Base-by-base conservation (phyloP, 1,139 yeast species). In the Yamadazyma friedrichii region DNA sequence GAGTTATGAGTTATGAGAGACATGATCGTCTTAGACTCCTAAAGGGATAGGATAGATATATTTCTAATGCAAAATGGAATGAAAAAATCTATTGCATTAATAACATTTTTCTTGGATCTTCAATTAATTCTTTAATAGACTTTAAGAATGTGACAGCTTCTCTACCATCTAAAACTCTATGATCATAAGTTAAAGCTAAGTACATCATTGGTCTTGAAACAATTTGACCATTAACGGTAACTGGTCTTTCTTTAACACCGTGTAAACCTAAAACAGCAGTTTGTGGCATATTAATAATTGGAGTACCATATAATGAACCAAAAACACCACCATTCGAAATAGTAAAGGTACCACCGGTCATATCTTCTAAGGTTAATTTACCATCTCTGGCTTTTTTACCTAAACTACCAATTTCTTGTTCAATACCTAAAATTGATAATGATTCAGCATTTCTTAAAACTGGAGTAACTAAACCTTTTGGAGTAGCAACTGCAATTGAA, bases 181-280 rank as follows among this genome's bases (percentile, higher is more conserved):
- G 99, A 65, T 93, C 99, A 66, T 93, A 93, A 46, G 98, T 93
- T 68, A 93, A 83, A 43, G 99, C 99, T 62, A 94, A 74, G 80
- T 93, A 94, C 98, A 94, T 94, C 98, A 93, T 93, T 66, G 99
- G 99, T 76, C 98, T 87, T 33, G 94, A 80, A 54, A 88, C 98
- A 55, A 93, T 80, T 76, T 93, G 93, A 42, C 98, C 98, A 54
- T 93, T 84, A 47, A 93, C 91, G 47, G 94, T 94, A 45, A 93
- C 96, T 40, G 98, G 95, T 76, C 98, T 89, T 68, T 93, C 93
- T 76, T 93, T 94, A 58, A 88, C 88, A 67, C 98, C 98, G 61
- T 93, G 99, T 62, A 93, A 80, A 57, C 99, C 99, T 56, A 93
- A 80, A 35, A 93, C 98, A 36, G 98, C 98, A 45, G 96, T 88